Evolutionary conservation across 257 asterid species (phyloP).

Genomic region (Datura wrightii): DNA sequence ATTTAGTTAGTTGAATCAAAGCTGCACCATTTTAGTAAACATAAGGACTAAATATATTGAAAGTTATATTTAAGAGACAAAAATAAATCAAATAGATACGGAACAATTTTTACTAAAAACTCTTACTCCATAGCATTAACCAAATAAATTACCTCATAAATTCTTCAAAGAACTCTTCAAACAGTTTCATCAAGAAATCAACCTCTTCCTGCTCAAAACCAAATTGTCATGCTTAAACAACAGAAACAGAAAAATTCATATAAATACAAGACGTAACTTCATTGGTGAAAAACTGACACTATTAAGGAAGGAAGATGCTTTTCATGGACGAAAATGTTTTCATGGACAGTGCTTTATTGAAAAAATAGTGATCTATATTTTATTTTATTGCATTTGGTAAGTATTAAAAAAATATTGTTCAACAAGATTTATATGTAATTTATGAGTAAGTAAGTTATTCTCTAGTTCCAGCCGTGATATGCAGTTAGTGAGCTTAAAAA

Average conservation of each 20-base stretch:
- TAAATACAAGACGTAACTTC: neutral
- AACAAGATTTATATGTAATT: too few relatives aligned
- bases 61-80: too few relatives aligned
- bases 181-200: constrained; percentile 2
- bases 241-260: neutral
- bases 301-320: too few relatives aligned
- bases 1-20: too few relatives aligned
- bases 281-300: too few relatives aligned
- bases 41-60: too few relatives aligned
- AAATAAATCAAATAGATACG: too few relatives aligned
- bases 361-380: too few relatives aligned
- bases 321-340: neutral
- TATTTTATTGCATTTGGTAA: too few relatives aligned
- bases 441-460: neutral
- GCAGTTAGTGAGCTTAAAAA: neutral
- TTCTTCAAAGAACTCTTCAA: constrained; percentile 21
- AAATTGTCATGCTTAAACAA: neutral
- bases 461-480: neutral
- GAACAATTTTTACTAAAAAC: too few relatives aligned
- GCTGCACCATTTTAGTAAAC: too few relatives aligned
- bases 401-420: neutral
- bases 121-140: too few relatives aligned
- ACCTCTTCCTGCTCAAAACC: neutral
- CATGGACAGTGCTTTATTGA: neutral
- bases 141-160: constrained; percentile 10